These are phyloP conservation scores for Botrytis porri DNA, from an alignment of 2,329 filamentous ascomycete genomes.

Conservation along the genomic window DNA sequence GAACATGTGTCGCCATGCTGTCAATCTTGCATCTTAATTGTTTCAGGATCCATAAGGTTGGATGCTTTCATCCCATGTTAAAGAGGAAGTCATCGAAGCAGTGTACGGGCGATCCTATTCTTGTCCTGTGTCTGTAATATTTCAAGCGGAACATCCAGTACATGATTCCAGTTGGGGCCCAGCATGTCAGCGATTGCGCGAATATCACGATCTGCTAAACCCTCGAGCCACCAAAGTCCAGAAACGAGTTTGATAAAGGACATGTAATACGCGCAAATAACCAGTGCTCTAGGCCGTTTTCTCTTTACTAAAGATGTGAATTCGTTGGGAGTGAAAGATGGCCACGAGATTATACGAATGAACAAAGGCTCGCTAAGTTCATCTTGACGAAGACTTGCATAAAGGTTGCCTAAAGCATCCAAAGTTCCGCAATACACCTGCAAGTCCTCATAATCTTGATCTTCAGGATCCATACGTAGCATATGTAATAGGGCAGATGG, in stretches of 20 bases:
- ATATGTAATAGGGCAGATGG: slow-evolving; percentile 31
- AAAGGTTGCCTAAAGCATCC: slow-evolving; percentile 32
- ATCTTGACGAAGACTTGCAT: slow-evolving; percentile 32
- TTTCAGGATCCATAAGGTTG: not conserved
- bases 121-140: slow-evolving; percentile 16
- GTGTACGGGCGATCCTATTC: slow-evolving; percentile 31
- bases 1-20: not conserved
- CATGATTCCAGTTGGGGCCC: slow-evolving; percentile 19
- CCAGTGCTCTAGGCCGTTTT: slow-evolving; percentile 25
- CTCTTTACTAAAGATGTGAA: slow-evolving; percentile 21
- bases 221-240: slow-evolving; percentile 29
- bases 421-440: slow-evolving; percentile 30
- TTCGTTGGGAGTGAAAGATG: slow-evolving; percentile 22
- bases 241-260: slow-evolving; percentile 27
- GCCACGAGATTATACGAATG: slow-evolving; percentile 32
- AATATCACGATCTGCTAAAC: slow-evolving; percentile 26
- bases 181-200: slow-evolving; percentile 19
- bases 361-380: slow-evolving; percentile 27
- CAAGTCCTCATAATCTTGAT: slow-evolving; percentile 31
- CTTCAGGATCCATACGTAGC: slow-evolving; percentile 28
- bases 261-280: slow-evolving; percentile 29
- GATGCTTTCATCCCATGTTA: not conserved
- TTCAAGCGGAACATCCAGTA: slow-evolving; percentile 23
- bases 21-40: not conserved
- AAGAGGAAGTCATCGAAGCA: slow-evolving; percentile 15